Evolutionary conservation across 2,329 filamentous ascomycete species (phyloP).

Genomic region (Chrysosporium queenslandicum): DNA sequence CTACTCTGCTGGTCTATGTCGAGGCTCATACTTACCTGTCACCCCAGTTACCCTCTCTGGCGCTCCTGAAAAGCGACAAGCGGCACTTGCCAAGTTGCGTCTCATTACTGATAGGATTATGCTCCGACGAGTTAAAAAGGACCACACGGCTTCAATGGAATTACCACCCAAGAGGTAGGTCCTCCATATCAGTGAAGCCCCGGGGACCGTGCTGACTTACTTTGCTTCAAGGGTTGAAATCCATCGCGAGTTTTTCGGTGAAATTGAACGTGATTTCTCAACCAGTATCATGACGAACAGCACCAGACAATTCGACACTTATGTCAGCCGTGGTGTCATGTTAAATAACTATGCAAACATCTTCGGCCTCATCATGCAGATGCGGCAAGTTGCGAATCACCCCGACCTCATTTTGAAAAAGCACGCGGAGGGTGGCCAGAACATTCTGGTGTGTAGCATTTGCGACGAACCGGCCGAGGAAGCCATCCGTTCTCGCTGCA

Average conservation of each 20-base stretch:
- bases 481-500: conserved; percentile 81
- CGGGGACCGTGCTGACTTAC: neutral
- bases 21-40: neutral
- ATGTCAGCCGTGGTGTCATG: conserved; percentile 86
- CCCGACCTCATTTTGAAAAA: conserved; percentile 90
- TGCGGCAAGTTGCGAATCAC: conserved; percentile 95
- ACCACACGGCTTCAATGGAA: conserved; percentile 91
- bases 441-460: conserved; percentile 82
- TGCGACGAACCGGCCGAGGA: conserved; percentile 96
- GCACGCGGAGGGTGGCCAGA: conserved; percentile 73
- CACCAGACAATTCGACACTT: conserved; percentile 83
- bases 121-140: conserved; percentile 86
- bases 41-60: conserved; percentile 46
- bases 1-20: neutral
- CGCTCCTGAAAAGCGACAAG: conserved; percentile 46
- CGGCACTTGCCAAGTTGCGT: conserved; percentile 71
- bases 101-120: conserved; percentile 88
- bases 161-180: conserved; percentile 74
- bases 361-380: conserved; percentile 97
- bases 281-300: conserved; percentile 91
- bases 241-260: conserved; percentile 91
- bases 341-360: conserved; percentile 98
- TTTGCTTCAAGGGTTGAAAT: conserved; percentile 54
- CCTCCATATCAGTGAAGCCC: neutral
- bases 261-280: conserved; percentile 92